Base-by-base conservation (phyloP, 371 early-diverging fungal genomes). In the Sporodiniella umbellata region DNA sequence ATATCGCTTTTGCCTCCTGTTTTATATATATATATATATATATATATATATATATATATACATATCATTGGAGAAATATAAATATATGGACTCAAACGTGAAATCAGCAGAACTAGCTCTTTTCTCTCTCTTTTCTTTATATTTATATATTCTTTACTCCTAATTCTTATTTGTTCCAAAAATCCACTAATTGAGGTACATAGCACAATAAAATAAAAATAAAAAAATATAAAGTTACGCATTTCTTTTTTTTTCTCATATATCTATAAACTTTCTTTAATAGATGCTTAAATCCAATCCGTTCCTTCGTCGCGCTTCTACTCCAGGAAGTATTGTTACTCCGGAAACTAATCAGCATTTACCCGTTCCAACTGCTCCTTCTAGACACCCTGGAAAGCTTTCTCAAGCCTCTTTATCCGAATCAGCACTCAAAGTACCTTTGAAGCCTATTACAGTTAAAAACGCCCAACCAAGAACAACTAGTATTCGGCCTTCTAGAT, bases 261-360 rank as follows among this genome's bases (percentile, higher is more conserved):
- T n/a, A 17, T 37, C 8, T 8, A 37, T 7, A n/a, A 17, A 37
- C 17, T 7, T 7, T n/a, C 8, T 12, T 7, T 12, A 37, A 7
- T 37, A 37, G 38, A 62, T 62, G 63, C 58, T 58, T 39, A 62
- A 58, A 57, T 52, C 38, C 42, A 62, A 62, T 26, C 63, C 63
- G 24, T 62, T 62, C 47, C 51, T 58, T 47, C 63, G 63, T 30
- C 63, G 63, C 39, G 54, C 58, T 21, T 62, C 63, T 25, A 54
- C 63, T 33, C 58, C 63, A 23, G 62, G 62, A 8, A 52, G 51
- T 33, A 43, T 61, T n/a, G 22, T 12, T 33, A 38, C 44, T 44
- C 21, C 42, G 18, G 43, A 47, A 25, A 31, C n/a, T 25, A 33
- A 31, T 17, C 39, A 47, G 18, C 46, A 51, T 22, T 28, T 59